Base-by-base conservation (phyloP, 1,284 basidiomycete species). In the Cutaneotrichosporon arboriforme region DNA sequence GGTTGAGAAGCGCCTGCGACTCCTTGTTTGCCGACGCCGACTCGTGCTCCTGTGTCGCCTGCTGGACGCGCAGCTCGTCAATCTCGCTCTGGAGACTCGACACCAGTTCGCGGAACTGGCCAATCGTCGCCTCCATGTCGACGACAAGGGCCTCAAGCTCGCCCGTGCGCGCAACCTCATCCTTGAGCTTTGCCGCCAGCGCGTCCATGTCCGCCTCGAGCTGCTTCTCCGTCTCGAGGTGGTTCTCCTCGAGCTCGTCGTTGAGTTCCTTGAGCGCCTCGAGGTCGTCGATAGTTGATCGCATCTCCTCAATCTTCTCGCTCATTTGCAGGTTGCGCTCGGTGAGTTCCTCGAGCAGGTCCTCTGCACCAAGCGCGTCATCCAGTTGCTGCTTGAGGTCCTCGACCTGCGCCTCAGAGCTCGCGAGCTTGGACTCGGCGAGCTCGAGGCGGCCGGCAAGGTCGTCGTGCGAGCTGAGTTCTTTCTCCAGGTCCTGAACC, bases 181-280 rank as follows among this genome's bases (percentile, higher is more conserved):
- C 87, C 10, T 84, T 81, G 20, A 89, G 78, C 59, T 85, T 81
- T 12, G 15, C 21, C 1, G 31, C 33, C 36, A 49, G 69, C 81
- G 48, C 46, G 88, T 90, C 86, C 39, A 97, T 81, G 53, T 97
- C 93, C 52, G 90, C 90, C 64, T 93, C 86, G 59, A 98, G 76
- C 38, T 87, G 83, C 73, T 89, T 91, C 76, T 97, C 94, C 0
- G 91, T 90, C 74, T 97, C 94, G 8, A 90, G 73, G 63, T 98
- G 94, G 66, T 89, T 91, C 75, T 98, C 94, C 73, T 98, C 96
- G 3, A 99, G 81, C 75, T 99, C 96, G 62, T 98, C 94, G 59
- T 86, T 91, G 51, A 99, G 84, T 65, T 97, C 93, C 72, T 93
- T 90, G 47, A 98, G 82, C 13, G 93, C 85, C 68, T 98, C 94